Percentiles rank a stretch among this genome's conserved stretches.
phyloP scores from a whole-genome alignment of 1,139 yeast genomes.

The Blastobotrys proliferans region DNA sequence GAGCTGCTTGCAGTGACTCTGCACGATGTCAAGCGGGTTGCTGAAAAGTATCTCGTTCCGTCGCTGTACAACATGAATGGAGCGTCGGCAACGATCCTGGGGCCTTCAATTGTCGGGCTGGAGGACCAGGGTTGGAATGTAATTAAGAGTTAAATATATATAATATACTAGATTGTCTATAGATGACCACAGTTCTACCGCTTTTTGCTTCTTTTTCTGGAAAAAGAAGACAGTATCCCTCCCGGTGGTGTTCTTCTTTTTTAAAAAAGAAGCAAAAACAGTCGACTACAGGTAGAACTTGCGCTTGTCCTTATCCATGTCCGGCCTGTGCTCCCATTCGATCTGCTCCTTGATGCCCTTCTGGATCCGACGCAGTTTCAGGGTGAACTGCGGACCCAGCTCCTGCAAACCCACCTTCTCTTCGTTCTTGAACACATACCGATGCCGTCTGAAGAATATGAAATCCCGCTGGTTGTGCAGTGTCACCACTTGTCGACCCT shows the following conservation, averaged over 20 bases:
- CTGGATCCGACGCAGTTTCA: conserved; percentile 81
- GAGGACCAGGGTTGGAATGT: conserved; percentile 27
- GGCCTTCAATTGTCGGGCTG: conserved; percentile 46
- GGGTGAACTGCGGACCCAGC: conserved; percentile 92
- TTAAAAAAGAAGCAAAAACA: no score
- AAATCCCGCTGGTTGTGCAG: conserved; percentile 94
- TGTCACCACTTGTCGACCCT: conserved; percentile 93
- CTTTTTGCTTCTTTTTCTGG: no score
- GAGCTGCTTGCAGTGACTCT: conserved; percentile 59
- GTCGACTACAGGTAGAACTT: conserved; percentile 71
- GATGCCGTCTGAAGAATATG: conserved; percentile 90
- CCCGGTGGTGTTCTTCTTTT: no score
- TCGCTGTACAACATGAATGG: conserved; percentile 21
- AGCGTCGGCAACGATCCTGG: conserved; percentile 48
- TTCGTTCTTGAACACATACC: conserved; percentile 84
- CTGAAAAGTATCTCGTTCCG: conserved; percentile 52
- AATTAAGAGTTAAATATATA: conserved; percentile 20
- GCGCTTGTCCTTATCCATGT: conserved; percentile 93
- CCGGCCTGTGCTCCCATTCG: conserved; percentile 95
- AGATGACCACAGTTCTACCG: neutral
- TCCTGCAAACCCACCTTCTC: conserved; percentile 94
- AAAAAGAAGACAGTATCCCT: no score
- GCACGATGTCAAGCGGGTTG: conserved; percentile 60
- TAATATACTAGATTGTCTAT: no score
- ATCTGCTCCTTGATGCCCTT: conserved; percentile 87